These are phyloP conservation scores for Tolypocladium tundrense DNA, from an alignment of 2,329 filamentous ascomycete genomes.

Conservation along the genomic window DNA sequence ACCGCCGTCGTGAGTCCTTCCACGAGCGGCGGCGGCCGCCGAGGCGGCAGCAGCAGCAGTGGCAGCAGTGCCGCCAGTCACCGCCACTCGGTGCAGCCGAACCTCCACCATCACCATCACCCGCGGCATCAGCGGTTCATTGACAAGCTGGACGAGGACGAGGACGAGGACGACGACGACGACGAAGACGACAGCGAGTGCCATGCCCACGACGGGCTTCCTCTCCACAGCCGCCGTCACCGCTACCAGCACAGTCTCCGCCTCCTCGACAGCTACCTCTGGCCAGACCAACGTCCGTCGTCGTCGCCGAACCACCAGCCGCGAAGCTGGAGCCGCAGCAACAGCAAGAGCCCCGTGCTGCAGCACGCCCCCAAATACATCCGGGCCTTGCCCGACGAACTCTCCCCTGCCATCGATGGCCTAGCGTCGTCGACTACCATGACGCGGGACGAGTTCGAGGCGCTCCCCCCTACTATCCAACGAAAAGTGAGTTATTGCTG, in stretches of 20 bases:
- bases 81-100: neutral
- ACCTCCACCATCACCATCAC: neutral
- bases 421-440: constrained; percentile 18
- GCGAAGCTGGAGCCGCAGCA: constrained; percentile 9
- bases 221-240: constrained; percentile 1
- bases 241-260: constrained; percentile 1
- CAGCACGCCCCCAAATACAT: constrained; percentile 10
- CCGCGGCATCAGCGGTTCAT: neutral
- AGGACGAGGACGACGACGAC: neutral
- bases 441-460: constrained; percentile 34
- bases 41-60: neutral
- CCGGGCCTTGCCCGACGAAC: constrained; percentile 14
- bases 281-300: neutral
- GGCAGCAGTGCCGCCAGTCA: neutral
- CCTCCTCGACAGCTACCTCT: neutral
- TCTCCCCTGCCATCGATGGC: constrained; percentile 8
- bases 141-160: neutral
- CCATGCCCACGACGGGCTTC: constrained; percentile 1
- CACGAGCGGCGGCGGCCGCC: neutral
- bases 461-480: constrained; percentile 42
- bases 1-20: neutral
- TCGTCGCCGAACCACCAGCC: constrained; percentile 6
- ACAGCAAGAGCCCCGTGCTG: constrained; percentile 8
- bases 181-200: neutral
- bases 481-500: constrained; percentile 41